Conservation (phyloP, 495 filamentous ascomycete species). For the Pyronema domesticum region DNA sequence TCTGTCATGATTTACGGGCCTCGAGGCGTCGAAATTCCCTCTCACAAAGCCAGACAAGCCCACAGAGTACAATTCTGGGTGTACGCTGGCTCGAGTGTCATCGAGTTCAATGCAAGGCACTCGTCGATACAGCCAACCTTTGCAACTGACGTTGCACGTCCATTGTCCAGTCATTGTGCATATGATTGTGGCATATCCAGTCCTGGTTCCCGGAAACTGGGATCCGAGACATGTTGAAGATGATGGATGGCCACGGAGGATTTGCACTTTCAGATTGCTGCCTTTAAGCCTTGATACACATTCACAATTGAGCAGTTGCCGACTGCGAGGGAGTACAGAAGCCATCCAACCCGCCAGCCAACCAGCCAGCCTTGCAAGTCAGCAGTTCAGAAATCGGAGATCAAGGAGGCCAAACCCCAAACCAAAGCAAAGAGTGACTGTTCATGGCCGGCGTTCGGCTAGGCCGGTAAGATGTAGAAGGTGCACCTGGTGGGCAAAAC, state of each 20-base stretch:
- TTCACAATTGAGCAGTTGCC: background rate
- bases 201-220: background rate
- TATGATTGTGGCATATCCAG: background rate
- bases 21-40: too few relatives aligned
- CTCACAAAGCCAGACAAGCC: too few relatives aligned
- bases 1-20: too few relatives aligned
- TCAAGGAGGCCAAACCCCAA: too few relatives aligned
- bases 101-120: too few relatives aligned
- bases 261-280: background rate
- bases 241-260: background rate
- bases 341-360: too few relatives aligned
- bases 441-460: background rate
- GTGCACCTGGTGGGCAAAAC: background rate
- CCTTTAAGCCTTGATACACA: background rate
- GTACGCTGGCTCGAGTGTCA: too few relatives aligned
- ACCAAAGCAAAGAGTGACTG: background rate
- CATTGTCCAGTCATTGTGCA: background rate
- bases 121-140: too few relatives aligned
- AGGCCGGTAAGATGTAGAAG: background rate
- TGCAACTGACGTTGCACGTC: background rate
- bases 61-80: too few relatives aligned
- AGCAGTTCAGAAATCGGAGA: too few relatives aligned
- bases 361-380: too few relatives aligned
- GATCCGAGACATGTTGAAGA: background rate
- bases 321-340: background rate